A percentile compares a stretch with the other conserved stretches of the same genome.
phyloP scores from a whole-genome alignment of 257 asterid species.

The Fraxinus americana region DNA sequence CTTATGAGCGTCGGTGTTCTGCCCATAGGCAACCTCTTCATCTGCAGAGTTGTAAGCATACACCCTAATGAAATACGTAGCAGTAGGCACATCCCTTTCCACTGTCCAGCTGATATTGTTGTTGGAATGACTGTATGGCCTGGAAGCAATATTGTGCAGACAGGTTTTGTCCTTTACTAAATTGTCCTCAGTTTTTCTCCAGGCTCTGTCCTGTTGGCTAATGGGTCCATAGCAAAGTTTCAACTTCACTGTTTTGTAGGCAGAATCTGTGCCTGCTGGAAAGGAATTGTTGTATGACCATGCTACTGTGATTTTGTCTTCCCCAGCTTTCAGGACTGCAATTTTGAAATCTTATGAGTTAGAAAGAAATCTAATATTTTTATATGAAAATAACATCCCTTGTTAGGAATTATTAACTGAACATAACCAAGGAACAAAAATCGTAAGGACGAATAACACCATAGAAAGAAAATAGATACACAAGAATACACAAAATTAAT shows the following conservation, averaged over 20 bases:
- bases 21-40: conserved; percentile 39
- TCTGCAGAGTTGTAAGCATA: conserved; percentile 27
- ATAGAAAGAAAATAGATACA: no score
- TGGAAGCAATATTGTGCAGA: conserved; percentile 32
- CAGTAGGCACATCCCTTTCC: conserved; percentile 43
- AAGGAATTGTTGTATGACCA: conserved; percentile 41
- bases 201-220: conserved; percentile 52
- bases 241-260: conserved; percentile 35
- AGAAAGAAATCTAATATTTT: background rate
- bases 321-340: conserved; percentile 48
- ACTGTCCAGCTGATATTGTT: conserved; percentile 30
- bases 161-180: conserved; percentile 50
- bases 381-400: no score
- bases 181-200: conserved; percentile 51
- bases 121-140: conserved; percentile 30
- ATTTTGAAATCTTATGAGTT: background rate
- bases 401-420: no score
- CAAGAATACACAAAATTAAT: no score
- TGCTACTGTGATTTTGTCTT: conserved; percentile 30
- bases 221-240: conserved; percentile 46
- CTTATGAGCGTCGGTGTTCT: conserved; percentile 31
- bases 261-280: conserved; percentile 30
- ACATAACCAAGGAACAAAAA: no score
- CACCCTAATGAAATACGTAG: conserved; percentile 38
- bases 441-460: no score